Evolutionary conservation across 192 early-diverging fungal genomes (phyloP), one percentile per base, ranked within the genome.

Genomic region (Coemansia reversa): DNA sequence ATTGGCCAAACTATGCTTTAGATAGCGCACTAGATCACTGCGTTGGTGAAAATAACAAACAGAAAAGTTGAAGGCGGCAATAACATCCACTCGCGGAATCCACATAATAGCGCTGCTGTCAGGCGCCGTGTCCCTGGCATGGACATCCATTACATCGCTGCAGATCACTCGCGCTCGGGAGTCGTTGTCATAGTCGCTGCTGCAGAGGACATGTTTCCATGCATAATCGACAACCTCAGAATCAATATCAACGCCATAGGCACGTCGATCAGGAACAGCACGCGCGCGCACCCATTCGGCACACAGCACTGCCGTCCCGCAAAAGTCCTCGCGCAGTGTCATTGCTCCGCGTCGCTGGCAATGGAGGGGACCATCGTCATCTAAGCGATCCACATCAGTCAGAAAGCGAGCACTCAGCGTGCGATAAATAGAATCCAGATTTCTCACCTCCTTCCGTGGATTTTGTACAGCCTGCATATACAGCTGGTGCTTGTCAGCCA

Each of bases 241-340:
- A 32, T 84, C 83, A 53, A 84, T 67, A 56, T 82, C 83, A 18
- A 84, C 70, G n/a, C 79, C 83, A 33, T 55, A 70, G 2, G 82
- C 77, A 16, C 55, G 30, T 16, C 69, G 53, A 22, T 49, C 62
- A 4, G 67, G 62, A 19, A 27, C 32, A 8, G 62, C 11, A 27
- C 32, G 14, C 11, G 55, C 33, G 19, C 55, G 59, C 35, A 70
- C 62, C 79, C 79, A 84, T 59, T 82, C 79, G 39, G 60, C 54
- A 52, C 78, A 84, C 20, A 84, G 55, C n/a, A 66, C 66, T 4
- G 76, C 83, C 5, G 83, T 84, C 0, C 83, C 83, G 39, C 83
- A 84, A 55, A 84, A 84, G 45, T 84, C 83, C 58, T 84, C 79
- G 49, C 83, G 75, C 29, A 82, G 65, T 12, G 27, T 60, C 48